Conservation (phyloP, 306 rosid genomes). For the Sicyos baderoa region DNA sequence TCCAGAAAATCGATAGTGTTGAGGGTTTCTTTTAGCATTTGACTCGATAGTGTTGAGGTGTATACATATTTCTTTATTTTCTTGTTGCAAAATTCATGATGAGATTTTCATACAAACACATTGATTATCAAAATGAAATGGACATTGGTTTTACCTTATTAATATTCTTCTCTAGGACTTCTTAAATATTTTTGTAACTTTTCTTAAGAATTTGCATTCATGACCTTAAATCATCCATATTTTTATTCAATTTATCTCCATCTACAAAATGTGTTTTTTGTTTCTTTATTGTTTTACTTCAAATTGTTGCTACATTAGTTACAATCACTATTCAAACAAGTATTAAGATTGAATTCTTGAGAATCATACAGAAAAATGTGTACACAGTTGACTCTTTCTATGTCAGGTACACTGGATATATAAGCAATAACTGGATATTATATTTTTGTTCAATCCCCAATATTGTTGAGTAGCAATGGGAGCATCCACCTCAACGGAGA, state of each 20-base stretch:
- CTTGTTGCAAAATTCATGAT: not conserved
- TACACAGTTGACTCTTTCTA: not conserved
- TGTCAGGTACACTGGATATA: slow-evolving; percentile 4
- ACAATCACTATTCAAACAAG: not conserved
- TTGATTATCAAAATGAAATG: slow-evolving; percentile 1
- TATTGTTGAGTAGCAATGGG: slow-evolving; percentile 43
- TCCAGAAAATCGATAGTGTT: too few species aligned
- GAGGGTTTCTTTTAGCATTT: too few species aligned
- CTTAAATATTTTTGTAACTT: not conserved
- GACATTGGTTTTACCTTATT: not conserved
- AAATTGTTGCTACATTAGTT: not conserved
- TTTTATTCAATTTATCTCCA: not conserved
- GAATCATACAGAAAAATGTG: slow-evolving; percentile 1
- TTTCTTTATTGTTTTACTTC: not conserved
- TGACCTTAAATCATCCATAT: not conserved
- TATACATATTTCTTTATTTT: not conserved
- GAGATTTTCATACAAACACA: too few species aligned
- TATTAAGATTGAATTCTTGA: not conserved
- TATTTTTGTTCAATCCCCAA: not conserved
- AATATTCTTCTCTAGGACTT: not conserved
- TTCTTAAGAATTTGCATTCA: not conserved
- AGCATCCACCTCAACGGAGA: slow-evolving; percentile 60
- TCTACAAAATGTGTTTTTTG: not conserved
- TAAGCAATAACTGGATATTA: not conserved
- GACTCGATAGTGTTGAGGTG: not conserved